Percentiles rank a stretch among this genome's conserved stretches.
These are phyloP conservation scores for Polyporus tsugae DNA, from an alignment of 1,284 basidiomycete species.

Conservation along the genomic window DNA sequence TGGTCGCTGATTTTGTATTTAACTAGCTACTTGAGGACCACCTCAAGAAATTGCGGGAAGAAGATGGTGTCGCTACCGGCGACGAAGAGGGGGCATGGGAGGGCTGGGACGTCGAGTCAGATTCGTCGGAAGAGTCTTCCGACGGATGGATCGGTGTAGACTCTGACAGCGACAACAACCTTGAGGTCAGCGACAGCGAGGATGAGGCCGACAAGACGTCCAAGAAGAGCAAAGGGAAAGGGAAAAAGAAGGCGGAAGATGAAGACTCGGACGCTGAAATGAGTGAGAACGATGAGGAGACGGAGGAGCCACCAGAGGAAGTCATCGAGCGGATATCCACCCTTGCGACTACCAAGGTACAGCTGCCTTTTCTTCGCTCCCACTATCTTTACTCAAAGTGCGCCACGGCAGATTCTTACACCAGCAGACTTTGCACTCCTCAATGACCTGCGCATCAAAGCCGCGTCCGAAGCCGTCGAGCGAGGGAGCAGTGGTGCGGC, in stretches of 20 bases:
- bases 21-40: constrained; percentile 85
- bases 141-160: constrained; percentile 91
- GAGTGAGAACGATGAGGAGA: constrained; percentile 29
- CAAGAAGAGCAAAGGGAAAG: constrained; percentile 45
- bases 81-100: constrained; percentile 82
- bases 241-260: constrained; percentile 36
- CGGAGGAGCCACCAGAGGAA: constrained; percentile 38
- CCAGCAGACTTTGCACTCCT: constrained; percentile 97
- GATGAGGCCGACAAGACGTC: constrained; percentile 67
- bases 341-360: constrained; percentile 82
- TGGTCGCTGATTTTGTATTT: background rate
- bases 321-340: constrained; percentile 56
- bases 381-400: constrained; percentile 11
- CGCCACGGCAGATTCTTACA: constrained; percentile 84
- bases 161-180: constrained; percentile 73
- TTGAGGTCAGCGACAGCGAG: constrained; percentile 89
- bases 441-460: constrained; percentile 88
- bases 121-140: constrained; percentile 65
- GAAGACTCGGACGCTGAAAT: constrained; percentile 32
- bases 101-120: constrained; percentile 87
- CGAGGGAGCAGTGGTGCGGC: constrained; percentile 77
- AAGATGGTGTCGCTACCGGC: constrained; percentile 62
- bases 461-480: constrained; percentile 79
- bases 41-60: constrained; percentile 72
- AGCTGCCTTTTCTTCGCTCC: constrained; percentile 19